A percentile compares a stretch with the other conserved stretches of the same genome.
Conservation (phyloP, 768 basidiomycete genomes). For the Tulasnella sp. region DNA sequence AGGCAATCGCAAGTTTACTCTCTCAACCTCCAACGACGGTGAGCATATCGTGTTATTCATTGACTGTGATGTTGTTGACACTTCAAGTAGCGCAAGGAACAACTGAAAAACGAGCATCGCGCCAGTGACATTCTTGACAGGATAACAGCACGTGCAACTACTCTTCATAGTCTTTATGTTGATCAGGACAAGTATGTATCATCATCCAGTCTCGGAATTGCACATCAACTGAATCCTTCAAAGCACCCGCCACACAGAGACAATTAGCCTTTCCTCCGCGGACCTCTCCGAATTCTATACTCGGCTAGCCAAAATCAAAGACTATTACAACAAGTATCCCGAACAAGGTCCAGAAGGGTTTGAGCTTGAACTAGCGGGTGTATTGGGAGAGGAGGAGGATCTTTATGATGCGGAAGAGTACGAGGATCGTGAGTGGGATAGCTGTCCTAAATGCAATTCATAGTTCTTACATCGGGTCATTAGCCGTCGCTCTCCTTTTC, state of each 20-base stretch:
- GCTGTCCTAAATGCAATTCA: neutral
- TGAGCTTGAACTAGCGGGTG: conserved; percentile 67
- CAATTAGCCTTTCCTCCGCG: conserved; percentile 16
- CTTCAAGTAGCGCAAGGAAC: conserved; percentile 24
- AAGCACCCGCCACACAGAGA: conserved; percentile 10
- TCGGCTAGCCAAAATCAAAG: conserved; percentile 90
- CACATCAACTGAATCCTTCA: neutral
- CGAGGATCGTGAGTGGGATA: conserved; percentile 65
- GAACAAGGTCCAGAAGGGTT: conserved; percentile 70
- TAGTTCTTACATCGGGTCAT: conserved; percentile 4
- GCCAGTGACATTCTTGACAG: conserved; percentile 81
- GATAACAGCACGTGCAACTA: conserved; percentile 51
- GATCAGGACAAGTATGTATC: conserved; percentile 44
- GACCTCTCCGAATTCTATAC: conserved; percentile 89
- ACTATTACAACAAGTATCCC: conserved; percentile 93
- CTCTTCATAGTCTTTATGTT: conserved; percentile 60
- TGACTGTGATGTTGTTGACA: neutral
- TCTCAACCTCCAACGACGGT: conserved; percentile 33
- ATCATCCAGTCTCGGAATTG: neutral
- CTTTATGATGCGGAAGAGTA: conserved; percentile 54
- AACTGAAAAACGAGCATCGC: conserved; percentile 69
- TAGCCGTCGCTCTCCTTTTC: conserved; percentile 74
- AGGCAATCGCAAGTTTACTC: conserved; percentile 71
- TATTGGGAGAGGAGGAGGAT: conserved; percentile 62
- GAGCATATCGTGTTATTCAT: conserved; percentile 14